These are phyloP conservation scores for Coemansia asiatica DNA, from an alignment of 192 early-diverging fungal species.

Conservation along the genomic window DNA sequence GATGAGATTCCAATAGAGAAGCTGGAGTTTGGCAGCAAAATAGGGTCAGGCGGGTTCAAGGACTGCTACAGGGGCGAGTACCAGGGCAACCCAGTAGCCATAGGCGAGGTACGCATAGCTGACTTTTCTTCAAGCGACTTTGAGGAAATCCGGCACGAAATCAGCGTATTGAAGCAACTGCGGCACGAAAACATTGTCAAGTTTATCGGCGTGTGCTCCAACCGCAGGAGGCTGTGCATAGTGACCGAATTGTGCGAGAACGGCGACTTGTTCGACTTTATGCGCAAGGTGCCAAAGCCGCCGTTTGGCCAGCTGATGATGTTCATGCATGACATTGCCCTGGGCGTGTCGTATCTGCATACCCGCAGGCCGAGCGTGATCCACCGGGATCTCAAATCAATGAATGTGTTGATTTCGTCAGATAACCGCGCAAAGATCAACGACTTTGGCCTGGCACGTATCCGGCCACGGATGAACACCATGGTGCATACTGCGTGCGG, in stretches of 20 bases:
- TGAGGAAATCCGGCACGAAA: conserved; percentile 73
- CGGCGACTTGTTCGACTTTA: conserved; percentile 75
- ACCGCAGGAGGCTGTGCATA: conserved; percentile 66
- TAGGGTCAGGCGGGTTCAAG: conserved; percentile 77
- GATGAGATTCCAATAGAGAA: conserved; percentile 65
- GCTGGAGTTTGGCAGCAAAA: conserved; percentile 62
- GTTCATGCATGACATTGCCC: conserved; percentile 77
- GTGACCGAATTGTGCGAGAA: conserved; percentile 74
- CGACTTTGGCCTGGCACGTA: conserved; percentile 78
- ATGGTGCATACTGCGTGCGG: conserved; percentile 76
- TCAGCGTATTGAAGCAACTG: conserved; percentile 73
- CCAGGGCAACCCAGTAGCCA: conserved; percentile 65
- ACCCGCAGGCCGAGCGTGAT: conserved; percentile 72
- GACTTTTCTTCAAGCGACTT: conserved; percentile 71
- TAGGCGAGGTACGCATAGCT: conserved; percentile 67
- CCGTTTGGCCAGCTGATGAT: conserved; percentile 67
- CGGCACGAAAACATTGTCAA: conserved; percentile 73
- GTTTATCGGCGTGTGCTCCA: conserved; percentile 73
- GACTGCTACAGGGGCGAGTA: conserved; percentile 72
- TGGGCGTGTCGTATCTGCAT: conserved; percentile 71
- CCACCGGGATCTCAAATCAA: conserved; percentile 75
- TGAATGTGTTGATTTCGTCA: conserved; percentile 65
- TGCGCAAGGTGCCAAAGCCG: conserved; percentile 63
- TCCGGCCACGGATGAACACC: conserved; percentile 66
- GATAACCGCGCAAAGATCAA: conserved; percentile 75